Evolutionary conservation across 352 stramenopile genomes (phyloP), one percentile per base, ranked within the genome.

Genomic region (Phytophthora lateralis): DNA sequence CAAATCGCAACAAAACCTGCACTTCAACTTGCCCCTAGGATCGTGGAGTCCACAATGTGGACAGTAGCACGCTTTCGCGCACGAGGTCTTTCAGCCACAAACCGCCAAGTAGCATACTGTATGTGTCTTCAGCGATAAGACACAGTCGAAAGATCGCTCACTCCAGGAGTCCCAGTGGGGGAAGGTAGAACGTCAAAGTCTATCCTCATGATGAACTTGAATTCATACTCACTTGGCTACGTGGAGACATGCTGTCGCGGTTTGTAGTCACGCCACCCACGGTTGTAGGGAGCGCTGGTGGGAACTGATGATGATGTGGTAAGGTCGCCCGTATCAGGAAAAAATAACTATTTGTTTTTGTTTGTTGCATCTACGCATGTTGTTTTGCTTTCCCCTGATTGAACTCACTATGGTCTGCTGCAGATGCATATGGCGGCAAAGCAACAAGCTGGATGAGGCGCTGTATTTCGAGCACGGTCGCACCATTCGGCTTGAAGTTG

Each of bases 361-460:
- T 9, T 20, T 2, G 1, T 20, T n/a, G 35, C 35, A 18, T 18
- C 15, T 41, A 41, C 35, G 15, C 35, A 14, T 41, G 35, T 9
- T 41, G 35, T 18, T 41, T 14, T 20, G 15, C 11, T 18, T 41
- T 41, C 35, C 35, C 20, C 35, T 41, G 35, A 41, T 18, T 20
- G 14, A 41, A 41, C 2, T 41, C 35, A 5, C 12, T 41, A 1
- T 41, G 35, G 35, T 37, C 43, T 35, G 15, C 7, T 6, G 11
- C 21, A 35, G 47, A 35, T 20, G 47, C 30, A 34, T 55, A 55
- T 4, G 32, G 32, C 14, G 30, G 47, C n/a, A 55, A 17, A 1
- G 9, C 27, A 29, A 54, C 34, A 27, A 34, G 30, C 14, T 43
- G 5, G 9, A 35, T 44, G n/a, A 54, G 47, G 15, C 32, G 29